Percentiles rank a stretch among this genome's conserved stretches.
These are phyloP conservation scores for Arabidopsis hybrid DNA, from an alignment of 441 rosid species.

Conservation along the genomic window DNA sequence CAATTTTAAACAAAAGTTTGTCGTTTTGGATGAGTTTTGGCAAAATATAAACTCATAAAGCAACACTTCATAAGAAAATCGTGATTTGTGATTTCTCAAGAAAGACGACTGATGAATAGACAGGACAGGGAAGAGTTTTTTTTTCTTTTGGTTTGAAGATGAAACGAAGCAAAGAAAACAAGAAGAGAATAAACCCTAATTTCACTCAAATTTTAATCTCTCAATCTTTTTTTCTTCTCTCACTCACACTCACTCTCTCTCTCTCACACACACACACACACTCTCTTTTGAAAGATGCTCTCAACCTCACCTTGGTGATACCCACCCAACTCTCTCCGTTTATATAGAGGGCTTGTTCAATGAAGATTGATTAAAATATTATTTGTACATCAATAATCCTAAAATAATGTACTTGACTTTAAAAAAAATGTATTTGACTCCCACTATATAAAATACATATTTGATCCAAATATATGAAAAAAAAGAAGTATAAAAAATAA, in stretches of 20 bases:
- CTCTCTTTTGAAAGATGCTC: slow-evolving; percentile 33
- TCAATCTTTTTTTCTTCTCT: neutral
- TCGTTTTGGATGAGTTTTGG: slow-evolving; percentile 12
- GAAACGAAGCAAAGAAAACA: slow-evolving; percentile 12
- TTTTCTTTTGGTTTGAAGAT: neutral
- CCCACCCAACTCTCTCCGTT: slow-evolving; percentile 20
- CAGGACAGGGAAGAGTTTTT: slow-evolving; percentile 17
- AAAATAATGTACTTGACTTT: neutral
- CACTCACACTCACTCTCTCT: slow-evolving; percentile 4
- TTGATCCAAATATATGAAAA: neutral
- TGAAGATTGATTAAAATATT: slow-evolving; percentile 29
- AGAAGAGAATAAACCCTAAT: slow-evolving; percentile 33
- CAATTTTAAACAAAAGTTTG: slow-evolving; percentile 30
- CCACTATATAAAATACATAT: neutral
- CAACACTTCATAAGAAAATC: slow-evolving; percentile 30
- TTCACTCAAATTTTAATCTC: slow-evolving; percentile 24
- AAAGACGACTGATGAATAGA: slow-evolving; percentile 32
- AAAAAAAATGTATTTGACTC: neutral
- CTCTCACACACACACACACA: neutral
- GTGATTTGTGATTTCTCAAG: slow-evolving; percentile 30
- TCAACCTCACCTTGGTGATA: slow-evolving; percentile 36
- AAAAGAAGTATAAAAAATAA: too few relatives aligned
- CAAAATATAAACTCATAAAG: slow-evolving; percentile 32
- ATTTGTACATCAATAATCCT: neutral
- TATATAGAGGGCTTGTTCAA: slow-evolving; percentile 32